Conservation (phyloP, 805 yeast genomes). For the Candida gorgasii region DNA sequence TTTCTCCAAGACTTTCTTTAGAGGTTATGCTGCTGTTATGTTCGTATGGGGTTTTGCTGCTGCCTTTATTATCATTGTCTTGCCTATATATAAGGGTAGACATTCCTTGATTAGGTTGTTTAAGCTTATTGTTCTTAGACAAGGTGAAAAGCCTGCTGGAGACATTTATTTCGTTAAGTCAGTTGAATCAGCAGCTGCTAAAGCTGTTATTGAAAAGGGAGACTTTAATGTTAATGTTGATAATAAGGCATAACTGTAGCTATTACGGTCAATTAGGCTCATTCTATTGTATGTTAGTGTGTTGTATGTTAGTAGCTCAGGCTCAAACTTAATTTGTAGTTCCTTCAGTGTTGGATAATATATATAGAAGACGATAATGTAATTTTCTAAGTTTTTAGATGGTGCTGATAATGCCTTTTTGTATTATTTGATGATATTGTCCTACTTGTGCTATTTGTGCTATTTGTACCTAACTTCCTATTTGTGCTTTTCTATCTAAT, state of each 20-base stretch:
- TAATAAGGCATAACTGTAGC: not conserved
- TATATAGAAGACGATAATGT: too few relatives aligned
- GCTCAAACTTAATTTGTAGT: too few relatives aligned
- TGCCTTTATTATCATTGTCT: slow-evolving; percentile 32
- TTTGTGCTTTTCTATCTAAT: too few relatives aligned
- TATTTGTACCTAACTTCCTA: too few relatives aligned
- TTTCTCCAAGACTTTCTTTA: slow-evolving; percentile 24
- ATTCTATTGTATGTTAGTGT: too few relatives aligned
- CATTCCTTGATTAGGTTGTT: slow-evolving; percentile 41
- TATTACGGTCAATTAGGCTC: too few relatives aligned
- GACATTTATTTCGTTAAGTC: slow-evolving; percentile 14
- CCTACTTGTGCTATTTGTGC: too few relatives aligned
- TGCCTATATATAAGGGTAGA: slow-evolving; percentile 73
- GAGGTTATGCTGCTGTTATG: slow-evolving; percentile 27
- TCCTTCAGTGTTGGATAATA: too few relatives aligned
- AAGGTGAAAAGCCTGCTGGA: slow-evolving; percentile 13
- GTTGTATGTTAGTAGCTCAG: too few relatives aligned
- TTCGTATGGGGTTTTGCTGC: slow-evolving; percentile 28
- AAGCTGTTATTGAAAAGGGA: not conserved
- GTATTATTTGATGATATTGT: too few relatives aligned
- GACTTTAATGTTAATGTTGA: slow-evolving; percentile 1
- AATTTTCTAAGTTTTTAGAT: too few relatives aligned
- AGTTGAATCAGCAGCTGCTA: slow-evolving; percentile 2
- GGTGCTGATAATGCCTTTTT: too few relatives aligned
- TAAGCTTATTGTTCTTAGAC: slow-evolving; percentile 7